These are phyloP conservation scores for Cyberlindnera xishuangbannaensis DNA, from an alignment of 805 yeast species.

Conservation along the genomic window DNA sequence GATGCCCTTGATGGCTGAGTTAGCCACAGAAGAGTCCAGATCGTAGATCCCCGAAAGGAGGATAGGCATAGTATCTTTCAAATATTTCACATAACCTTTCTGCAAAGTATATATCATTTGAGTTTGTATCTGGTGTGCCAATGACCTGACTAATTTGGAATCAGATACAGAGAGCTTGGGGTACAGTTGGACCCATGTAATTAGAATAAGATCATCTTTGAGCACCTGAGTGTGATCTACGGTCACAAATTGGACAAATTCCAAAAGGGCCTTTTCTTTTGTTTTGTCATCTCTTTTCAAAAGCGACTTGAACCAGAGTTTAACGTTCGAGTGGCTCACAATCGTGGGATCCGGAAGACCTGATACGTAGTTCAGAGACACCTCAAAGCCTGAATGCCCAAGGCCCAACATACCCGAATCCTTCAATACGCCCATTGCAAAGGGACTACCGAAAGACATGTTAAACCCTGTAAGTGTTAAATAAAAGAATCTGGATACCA, in stretches of 20 bases:
- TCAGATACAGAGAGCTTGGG: slow-evolving; percentile 73
- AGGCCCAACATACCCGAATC: slow-evolving; percentile 24
- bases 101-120: slow-evolving; percentile 43
- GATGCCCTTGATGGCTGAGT: slow-evolving; percentile 42
- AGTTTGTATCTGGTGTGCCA: slow-evolving; percentile 63
- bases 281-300: slow-evolving; percentile 81
- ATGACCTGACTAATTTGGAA: slow-evolving; percentile 55
- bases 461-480: no score
- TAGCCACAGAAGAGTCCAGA: slow-evolving; percentile 54
- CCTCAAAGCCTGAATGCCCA: slow-evolving; percentile 41
- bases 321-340: slow-evolving; percentile 42
- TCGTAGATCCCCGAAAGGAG: slow-evolving; percentile 74
- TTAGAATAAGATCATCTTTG: slow-evolving; percentile 49
- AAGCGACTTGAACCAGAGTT: slow-evolving; percentile 67
- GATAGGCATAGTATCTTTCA: slow-evolving; percentile 66
- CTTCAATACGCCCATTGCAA: slow-evolving; percentile 10
- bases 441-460: slow-evolving; percentile 25
- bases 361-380: slow-evolving; percentile 68
- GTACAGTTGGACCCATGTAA: slow-evolving; percentile 74
- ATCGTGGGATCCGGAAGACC: slow-evolving; percentile 69
- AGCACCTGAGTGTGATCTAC: slow-evolving; percentile 20
- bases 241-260: slow-evolving; percentile 35
- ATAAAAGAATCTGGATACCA: no score
- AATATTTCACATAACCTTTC: slow-evolving; percentile 55
- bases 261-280: slow-evolving; percentile 69